Evolutionary conservation across 139 green algal genomes (phyloP).

Genomic region (Micractinium conductrix): DNA sequence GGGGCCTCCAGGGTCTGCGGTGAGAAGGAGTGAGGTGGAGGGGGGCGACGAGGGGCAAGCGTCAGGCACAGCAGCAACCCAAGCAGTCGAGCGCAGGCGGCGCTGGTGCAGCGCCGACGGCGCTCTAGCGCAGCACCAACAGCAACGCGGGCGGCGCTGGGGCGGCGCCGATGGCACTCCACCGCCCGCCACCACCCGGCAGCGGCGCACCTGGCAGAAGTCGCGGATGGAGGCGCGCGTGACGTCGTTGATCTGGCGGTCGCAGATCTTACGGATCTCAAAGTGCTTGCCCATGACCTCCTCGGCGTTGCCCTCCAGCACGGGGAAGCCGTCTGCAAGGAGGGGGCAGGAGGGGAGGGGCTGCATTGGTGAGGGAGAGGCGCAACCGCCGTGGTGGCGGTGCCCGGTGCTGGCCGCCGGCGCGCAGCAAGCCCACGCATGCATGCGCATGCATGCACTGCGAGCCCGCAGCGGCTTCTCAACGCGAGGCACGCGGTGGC

Average conservation of each 20-base stretch:
- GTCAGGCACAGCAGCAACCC: too few relatives aligned
- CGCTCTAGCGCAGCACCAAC: too few relatives aligned
- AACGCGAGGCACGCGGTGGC: too few relatives aligned
- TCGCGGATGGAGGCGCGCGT: constrained; percentile 63
- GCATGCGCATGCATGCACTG: not conserved
- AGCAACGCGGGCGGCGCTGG: too few relatives aligned
- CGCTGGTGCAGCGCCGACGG: too few relatives aligned
- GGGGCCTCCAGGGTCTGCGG: too few relatives aligned
- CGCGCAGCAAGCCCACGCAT: not conserved
- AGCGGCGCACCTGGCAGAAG: constrained; percentile 78
- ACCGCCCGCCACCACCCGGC: too few relatives aligned
- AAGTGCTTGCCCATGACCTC: constrained; percentile 79
- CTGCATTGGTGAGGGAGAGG: not conserved
- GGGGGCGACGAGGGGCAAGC: too few relatives aligned
- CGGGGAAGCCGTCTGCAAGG: constrained; percentile 73
- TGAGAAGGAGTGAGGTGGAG: too few relatives aligned
- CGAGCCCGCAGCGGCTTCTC: too few relatives aligned
- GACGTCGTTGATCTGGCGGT: constrained; percentile 67
- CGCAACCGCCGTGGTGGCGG: not conserved
- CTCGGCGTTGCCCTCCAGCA: constrained; percentile 71
- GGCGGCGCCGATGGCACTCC: too few relatives aligned
- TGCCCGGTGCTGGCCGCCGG: not conserved
- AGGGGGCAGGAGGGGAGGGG: not conserved
- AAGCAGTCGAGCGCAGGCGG: too few relatives aligned
- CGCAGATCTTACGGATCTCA: constrained; percentile 68